Evolutionary conservation across 2,329 filamentous ascomycete genomes (phyloP), one percentile per base, ranked within the genome.

Genomic region (Fusarium scirpi): DNA sequence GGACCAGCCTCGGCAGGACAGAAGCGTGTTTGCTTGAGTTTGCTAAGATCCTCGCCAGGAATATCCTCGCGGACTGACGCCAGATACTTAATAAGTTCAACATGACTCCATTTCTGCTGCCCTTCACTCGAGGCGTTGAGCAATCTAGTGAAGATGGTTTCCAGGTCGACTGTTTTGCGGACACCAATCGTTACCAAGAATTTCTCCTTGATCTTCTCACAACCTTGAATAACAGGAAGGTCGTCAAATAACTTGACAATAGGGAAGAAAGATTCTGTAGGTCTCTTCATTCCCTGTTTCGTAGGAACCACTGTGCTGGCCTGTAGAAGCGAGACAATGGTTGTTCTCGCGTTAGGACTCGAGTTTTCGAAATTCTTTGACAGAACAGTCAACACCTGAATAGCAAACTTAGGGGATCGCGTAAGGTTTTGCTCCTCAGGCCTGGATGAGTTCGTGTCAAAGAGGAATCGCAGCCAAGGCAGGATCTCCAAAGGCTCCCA

Each of bases 201-300:
- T 78, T 97, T 98, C 47, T 98, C 95, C 78, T 98, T 98, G 15
- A 98, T 88, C 32, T 90, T 89, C 43, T 91, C 89, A 45, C 94
- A 89, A 15, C 89, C 89, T 69, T 91, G 88, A 3, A 98, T 90
- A 15, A 91, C 90, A 0, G 96, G 94, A 18, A 99, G 84, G 77
- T 99, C 96, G 67, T 98, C 94, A 76, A 99, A 99, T 1, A 99
- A 84, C 78, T 94, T 96, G 40, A 99, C 96, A n/a, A 89, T 92
- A 3, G 93, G 90, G 76, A 99, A 98, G 79, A 98, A 99, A 0
- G 96, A 91, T 70, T 98, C 94, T 5, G 84, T 82, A 7, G 96
- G 96, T 72, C 88, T 92, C 73, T 85, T 91, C 94, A 99, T 97
- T 10, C 96, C 96, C 70, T 91, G 81, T 77, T 94, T 98, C 0